Evolutionary conservation across 1,284 basidiomycete genomes (phyloP).

Genomic region (Paramarasmius palmivorus): DNA sequence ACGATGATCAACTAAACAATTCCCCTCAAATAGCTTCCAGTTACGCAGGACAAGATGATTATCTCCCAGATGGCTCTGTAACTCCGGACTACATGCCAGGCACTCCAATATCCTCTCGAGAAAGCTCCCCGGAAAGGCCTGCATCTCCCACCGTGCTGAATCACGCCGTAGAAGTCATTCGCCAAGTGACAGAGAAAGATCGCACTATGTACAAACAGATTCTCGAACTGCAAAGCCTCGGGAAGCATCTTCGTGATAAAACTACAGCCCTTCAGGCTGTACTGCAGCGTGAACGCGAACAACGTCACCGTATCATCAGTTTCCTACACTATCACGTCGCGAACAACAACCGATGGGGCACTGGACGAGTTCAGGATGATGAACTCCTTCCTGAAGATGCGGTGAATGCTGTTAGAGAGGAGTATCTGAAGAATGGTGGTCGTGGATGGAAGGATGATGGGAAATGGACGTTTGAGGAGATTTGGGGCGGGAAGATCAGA

Average conservation of each 20-base stretch:
- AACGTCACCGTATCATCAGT: slow-evolving; percentile 9
- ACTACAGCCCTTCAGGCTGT: slow-evolving; percentile 1
- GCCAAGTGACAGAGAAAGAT: slow-evolving; percentile 3
- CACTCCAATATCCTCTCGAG: slow-evolving; percentile 2
- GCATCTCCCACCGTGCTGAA: background rate
- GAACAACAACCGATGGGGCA: slow-evolving; percentile 11
- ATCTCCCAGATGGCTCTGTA: background rate
- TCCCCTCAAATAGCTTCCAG: too few species aligned
- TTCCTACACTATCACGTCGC: slow-evolving; percentile 5
- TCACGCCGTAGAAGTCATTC: slow-evolving; percentile 6
- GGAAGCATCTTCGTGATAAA: background rate
- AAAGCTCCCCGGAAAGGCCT: slow-evolving; percentile 2
- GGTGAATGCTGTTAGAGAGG: background rate
- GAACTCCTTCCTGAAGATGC: background rate
- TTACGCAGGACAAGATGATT: too few species aligned
- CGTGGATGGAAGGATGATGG: slow-evolving; percentile 12
- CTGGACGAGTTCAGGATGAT: background rate
- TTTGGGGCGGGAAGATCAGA: slow-evolving; percentile 9
- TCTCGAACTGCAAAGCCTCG: background rate
- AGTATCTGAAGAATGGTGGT: slow-evolving; percentile 7
- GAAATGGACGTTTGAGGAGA: slow-evolving; percentile 9
- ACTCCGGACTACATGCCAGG: background rate
- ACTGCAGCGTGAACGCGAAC: slow-evolving; percentile 6
- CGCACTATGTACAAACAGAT: background rate
- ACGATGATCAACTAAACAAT: too few species aligned